Conservation (phyloP, 225 moss, liverwort and hornwort genomes). For the Polytrichum formosum region DNA sequence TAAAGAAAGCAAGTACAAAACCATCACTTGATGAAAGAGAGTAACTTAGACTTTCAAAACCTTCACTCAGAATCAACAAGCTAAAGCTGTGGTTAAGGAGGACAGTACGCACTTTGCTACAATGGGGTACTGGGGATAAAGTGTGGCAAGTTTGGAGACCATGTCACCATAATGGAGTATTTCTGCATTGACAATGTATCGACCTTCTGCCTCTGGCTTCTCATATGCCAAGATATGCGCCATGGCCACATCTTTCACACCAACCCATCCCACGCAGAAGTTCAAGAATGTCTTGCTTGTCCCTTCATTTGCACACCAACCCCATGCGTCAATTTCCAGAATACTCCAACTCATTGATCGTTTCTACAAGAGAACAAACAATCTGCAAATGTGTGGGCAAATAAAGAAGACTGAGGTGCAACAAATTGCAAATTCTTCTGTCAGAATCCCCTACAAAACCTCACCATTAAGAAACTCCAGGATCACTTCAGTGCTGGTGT, state of each 20-base stretch:
- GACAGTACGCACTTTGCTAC: conserved; percentile 56
- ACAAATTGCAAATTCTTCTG: not conserved
- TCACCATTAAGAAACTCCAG: conserved; percentile 50
- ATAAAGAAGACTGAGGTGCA: not conserved
- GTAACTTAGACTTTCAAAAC: not conserved
- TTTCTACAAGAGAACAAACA: not conserved
- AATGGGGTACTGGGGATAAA: conserved; percentile 61
- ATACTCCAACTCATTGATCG: not conserved
- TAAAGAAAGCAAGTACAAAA: not conserved
- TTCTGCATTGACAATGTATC: conserved; percentile 51
- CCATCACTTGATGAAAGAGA: too few relatives aligned
- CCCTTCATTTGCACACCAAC: conserved; percentile 16
- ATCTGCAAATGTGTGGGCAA: not conserved
- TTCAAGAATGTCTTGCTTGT: conserved; percentile 32
- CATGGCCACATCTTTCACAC: conserved; percentile 72
- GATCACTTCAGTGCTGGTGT: conserved; percentile 58
- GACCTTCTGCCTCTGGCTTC: conserved; percentile 72
- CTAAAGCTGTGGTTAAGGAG: not conserved
- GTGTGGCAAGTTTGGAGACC: conserved; percentile 37
- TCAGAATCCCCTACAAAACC: not conserved
- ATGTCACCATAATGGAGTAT: conserved; percentile 41
- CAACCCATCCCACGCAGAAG: conserved; percentile 35
- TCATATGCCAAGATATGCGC: conserved; percentile 84
- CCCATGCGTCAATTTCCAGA: not conserved
- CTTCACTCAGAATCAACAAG: not conserved